These are phyloP conservation scores for Vanrija pseudolonga DNA, from an alignment of 1,284 basidiomycete genomes.

Conservation along the genomic window DNA sequence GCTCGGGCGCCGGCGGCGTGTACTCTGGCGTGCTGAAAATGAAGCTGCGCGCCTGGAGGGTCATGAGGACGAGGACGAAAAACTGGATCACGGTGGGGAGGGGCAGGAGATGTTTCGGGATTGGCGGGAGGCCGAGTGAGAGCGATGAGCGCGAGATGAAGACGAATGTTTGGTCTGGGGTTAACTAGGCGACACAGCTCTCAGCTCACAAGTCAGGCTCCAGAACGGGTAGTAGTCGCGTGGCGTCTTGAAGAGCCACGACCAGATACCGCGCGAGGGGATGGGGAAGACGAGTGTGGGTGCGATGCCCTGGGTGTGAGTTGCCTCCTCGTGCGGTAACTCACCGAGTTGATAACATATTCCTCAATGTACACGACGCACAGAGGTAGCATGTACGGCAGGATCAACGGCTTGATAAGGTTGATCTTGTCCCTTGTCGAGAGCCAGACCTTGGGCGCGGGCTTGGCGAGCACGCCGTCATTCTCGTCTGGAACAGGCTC, in stretches of 20 bases:
- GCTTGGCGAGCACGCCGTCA: not conserved
- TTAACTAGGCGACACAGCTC: not conserved
- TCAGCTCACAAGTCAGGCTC: constrained; percentile 48
- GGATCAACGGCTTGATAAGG: constrained; percentile 67
- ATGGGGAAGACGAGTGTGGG: constrained; percentile 89
- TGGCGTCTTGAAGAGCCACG: constrained; percentile 74
- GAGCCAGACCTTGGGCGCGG: constrained; percentile 40
- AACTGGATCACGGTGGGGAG: constrained; percentile 55
- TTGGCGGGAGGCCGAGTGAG: constrained; percentile 76
- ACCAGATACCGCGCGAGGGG: constrained; percentile 63
- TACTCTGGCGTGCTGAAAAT: constrained; percentile 39
- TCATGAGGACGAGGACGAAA: constrained; percentile 57
- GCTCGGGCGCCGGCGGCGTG: constrained; percentile 21
- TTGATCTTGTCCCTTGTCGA: constrained; percentile 68
- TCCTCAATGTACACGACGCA: constrained; percentile 65
- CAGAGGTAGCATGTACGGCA: constrained; percentile 59
- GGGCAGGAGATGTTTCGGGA: constrained; percentile 68
- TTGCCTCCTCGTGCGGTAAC: constrained; percentile 15
- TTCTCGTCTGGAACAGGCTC: too few species aligned
- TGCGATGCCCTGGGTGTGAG: constrained; percentile 63
- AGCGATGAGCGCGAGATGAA: constrained; percentile 93
- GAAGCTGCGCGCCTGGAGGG: constrained; percentile 48
- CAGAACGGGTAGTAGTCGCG: constrained; percentile 94
- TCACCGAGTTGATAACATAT: constrained; percentile 84
- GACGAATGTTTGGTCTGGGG: constrained; percentile 75